phyloP scores from a whole-genome alignment of 495 filamentous ascomycete species.

The Choiromyces venosus region DNA sequence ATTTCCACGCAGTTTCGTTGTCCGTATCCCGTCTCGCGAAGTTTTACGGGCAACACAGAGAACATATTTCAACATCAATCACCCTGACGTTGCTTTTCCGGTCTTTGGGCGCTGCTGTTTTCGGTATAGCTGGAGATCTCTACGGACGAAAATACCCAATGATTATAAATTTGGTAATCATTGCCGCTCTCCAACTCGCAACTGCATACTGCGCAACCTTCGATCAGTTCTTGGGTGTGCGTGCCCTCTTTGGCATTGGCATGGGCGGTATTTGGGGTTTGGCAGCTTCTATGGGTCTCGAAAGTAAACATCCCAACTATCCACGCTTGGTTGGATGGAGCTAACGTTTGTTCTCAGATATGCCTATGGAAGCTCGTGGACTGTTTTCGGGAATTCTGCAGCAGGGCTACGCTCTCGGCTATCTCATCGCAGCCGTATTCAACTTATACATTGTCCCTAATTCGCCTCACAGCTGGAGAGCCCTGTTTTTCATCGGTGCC shows the following conservation, averaged over 20 bases:
- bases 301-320: conserved; percentile 47
- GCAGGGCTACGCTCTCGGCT: conserved; percentile 71
- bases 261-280: conserved; percentile 82
- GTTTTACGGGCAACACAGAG: conserved; percentile 61
- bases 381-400: conserved; percentile 74
- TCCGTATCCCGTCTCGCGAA: conserved; percentile 62
- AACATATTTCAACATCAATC: conserved; percentile 61
- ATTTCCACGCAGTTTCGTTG: conserved; percentile 71
- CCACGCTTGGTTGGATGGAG: not conserved
- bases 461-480: conserved; percentile 32
- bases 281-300: conserved; percentile 73
- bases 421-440: conserved; percentile 64
- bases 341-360: conserved; percentile 18
- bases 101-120: conserved; percentile 63
- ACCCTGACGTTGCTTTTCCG: conserved; percentile 67
- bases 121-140: conserved; percentile 66
- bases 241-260: conserved; percentile 64
- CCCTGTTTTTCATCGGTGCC: conserved; percentile 51
- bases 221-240: conserved; percentile 62
- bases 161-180: conserved; percentile 63
- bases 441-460: conserved; percentile 57
- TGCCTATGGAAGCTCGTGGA: conserved; percentile 55
- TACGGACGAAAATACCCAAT: conserved; percentile 80
- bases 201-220: conserved; percentile 67
- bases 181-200: conserved; percentile 58